Evolutionary conservation across 2,329 filamentous ascomycete genomes (phyloP), one percentile per base, ranked within the genome.

Genomic region (Tolypocladium endophyticum): DNA sequence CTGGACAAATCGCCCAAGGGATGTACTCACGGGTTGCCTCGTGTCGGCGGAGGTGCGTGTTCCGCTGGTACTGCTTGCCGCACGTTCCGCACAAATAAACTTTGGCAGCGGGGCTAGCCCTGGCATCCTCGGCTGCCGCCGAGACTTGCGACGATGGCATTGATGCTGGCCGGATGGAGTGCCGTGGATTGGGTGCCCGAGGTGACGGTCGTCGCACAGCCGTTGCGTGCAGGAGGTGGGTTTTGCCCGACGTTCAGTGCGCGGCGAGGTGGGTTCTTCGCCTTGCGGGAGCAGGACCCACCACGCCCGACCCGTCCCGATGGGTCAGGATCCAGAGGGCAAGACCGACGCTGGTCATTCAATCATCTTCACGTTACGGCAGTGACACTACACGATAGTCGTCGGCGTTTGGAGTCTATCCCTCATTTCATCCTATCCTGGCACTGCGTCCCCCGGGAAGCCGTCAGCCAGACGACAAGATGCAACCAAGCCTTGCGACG

Each of bases 11-110:
- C 35, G 14, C 35, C 28, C 16, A 33, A 52, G 9, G 3, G 28
- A 14, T 20, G 47, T 9, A 53, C 67, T 64, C 57, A 68, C 66
- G 67, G 14, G 65, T 68, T 23, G 66, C 61, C 60, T 69, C 66
- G 57, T 69, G 66, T 16, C 67, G 65, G 30, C 66, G 65, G 23
- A 68, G 64, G 56, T 69, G 67, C 30, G 65, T 64, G 58, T 64
- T 69, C 30, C 65, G 62, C 57, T 68, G 66, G 59, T 68, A 69
- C 30, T 62, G 59, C 57, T 66, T 69, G 12, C 66, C 65, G 53
- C 67, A 69, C 30, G 61, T 65, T 35, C 47, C 35, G 53, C 55
- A 60, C 23, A 59, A 53, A 50, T 59, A 16, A 2, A 39, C 8
- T 16, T 50, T 59, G 14, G 18, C 47, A 18, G 47, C 18, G 30